Percentiles rank a stretch among this genome's conserved stretches.
Evolutionary conservation across 345 rosid genomes (phyloP).

Genomic region (Linum usitatissimum): DNA sequence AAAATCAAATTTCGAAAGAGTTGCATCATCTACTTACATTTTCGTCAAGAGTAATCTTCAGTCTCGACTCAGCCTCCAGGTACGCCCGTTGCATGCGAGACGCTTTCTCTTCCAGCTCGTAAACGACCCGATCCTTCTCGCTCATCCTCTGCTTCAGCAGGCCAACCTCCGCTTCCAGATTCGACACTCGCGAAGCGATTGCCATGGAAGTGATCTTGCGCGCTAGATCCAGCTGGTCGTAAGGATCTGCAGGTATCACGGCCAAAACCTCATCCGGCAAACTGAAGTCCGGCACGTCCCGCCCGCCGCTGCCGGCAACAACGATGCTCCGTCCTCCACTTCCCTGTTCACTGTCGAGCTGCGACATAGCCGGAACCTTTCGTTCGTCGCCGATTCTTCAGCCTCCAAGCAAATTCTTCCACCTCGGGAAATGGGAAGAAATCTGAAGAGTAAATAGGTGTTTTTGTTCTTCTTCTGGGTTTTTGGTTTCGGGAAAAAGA

Average conservation of each 20-base stretch:
- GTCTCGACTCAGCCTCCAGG: slow-evolving; percentile 46
- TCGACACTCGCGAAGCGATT: slow-evolving; percentile 80
- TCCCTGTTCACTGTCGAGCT: not conserved
- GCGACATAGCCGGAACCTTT: slow-evolving; percentile 23
- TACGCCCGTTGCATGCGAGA: slow-evolving; percentile 36
- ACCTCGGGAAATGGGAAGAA: not conserved
- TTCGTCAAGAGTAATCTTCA: slow-evolving; percentile 48
- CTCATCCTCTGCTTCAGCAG: slow-evolving; percentile 36
- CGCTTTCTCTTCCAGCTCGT: slow-evolving; percentile 47
- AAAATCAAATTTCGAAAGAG: not conserved
- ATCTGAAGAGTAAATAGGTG: not conserved
- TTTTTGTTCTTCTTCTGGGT: not conserved
- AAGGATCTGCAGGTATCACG: slow-evolving; percentile 77
- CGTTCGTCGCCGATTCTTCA: no score
- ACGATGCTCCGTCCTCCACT: slow-evolving; percentile 7
- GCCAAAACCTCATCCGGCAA: slow-evolving; percentile 67
- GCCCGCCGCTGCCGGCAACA: slow-evolving; percentile 19
- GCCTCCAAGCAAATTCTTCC: not conserved
- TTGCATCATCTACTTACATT: slow-evolving; percentile 33
- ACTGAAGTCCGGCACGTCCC: slow-evolving; percentile 42
- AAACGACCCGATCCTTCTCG: slow-evolving; percentile 57
- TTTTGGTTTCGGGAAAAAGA: not conserved
- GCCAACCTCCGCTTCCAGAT: slow-evolving; percentile 55
- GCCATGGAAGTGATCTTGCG: slow-evolving; percentile 96
- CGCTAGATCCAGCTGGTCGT: slow-evolving; percentile 91